phyloP scores from a whole-genome alignment of 768 basidiomycete species.

The Coprinellus micaceus region DNA sequence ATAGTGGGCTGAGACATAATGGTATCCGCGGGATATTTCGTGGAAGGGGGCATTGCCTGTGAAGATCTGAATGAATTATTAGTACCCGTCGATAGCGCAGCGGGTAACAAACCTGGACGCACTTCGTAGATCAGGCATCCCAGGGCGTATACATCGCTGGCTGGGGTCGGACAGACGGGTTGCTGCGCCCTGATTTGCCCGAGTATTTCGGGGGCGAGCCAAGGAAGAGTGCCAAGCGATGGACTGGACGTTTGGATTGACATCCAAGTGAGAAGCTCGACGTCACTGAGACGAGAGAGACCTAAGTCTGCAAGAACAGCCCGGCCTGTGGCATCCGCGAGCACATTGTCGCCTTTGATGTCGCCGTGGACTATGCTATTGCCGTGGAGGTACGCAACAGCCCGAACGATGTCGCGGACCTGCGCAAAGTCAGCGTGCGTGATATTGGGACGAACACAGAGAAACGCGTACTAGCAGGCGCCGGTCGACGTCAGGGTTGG shows the following conservation, averaged over 20 bases:
- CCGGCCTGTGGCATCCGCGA: background rate
- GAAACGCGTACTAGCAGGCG: background rate
- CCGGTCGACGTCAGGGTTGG: background rate
- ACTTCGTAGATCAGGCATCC: background rate
- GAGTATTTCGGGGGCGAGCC: background rate
- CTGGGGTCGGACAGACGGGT: background rate
- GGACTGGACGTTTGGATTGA: background rate
- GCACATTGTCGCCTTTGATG: constrained; percentile 7
- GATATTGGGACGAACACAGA: background rate
- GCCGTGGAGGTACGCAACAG: constrained; percentile 7
- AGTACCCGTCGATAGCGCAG: background rate
- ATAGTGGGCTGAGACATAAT: no score
- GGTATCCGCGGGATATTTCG: no score
- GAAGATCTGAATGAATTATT: background rate
- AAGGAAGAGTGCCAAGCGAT: background rate
- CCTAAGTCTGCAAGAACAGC: background rate
- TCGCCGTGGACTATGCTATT: constrained; percentile 11
- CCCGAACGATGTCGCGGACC: constrained; percentile 10
- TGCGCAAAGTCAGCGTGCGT: background rate
- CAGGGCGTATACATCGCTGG: background rate
- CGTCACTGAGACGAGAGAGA: background rate
- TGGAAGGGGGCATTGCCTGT: no score
- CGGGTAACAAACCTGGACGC: background rate
- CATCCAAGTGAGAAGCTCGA: background rate
- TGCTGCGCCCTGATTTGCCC: background rate